Base-by-base conservation (phyloP, 331 rosid species). In the Pyracantha coccinea region DNA sequence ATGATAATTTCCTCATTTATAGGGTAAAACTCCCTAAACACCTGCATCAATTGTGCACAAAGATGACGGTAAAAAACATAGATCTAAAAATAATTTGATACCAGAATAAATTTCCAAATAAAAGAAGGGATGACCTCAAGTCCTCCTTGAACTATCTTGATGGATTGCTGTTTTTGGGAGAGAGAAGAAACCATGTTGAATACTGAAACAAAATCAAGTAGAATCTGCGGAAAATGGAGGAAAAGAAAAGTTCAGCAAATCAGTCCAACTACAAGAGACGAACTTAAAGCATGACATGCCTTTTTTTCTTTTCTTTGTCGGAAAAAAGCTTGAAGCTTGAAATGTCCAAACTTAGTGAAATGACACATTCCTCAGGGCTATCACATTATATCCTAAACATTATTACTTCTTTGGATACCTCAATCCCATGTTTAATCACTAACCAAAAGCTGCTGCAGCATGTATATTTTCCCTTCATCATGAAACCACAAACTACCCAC, bases 141-240 rank as follows among this genome's bases (percentile, higher is more conserved):
- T 76, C 89, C 90, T 21, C 66, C 86, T 13, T 82, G 87, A 80
- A 73, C 82, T 65, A 91, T 85, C 75, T 85, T 89, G 45, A 87
- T 77, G 16, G 86, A 86, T 65, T 93, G 96, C 82, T 84, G 87
- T 77, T 73, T 88, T 74, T 25, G 86, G 61, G 93, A 79, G 57
- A 87, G 75, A 75, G 92, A 88, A 61, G 97, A 87, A 80, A 90
- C 96, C 82, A 57, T 82, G 80, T 93, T 91, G 90, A 86, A 91
- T 78, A 88, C 79, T 7, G 88, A 82, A 81, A 89, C 93, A 72
- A 87, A 81, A 81, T 93, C 88, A 54, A 89, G 91, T 53, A 93
- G 73, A 75, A 89, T 89, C 98, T 93, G 90, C 44, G 35, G 70
- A 73, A 44, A 25, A 78, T 19, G 33, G 16, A 52, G 25, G 71